Base-by-base conservation (phyloP, 495 filamentous ascomycete species). In the Neurospora sp. region DNA sequence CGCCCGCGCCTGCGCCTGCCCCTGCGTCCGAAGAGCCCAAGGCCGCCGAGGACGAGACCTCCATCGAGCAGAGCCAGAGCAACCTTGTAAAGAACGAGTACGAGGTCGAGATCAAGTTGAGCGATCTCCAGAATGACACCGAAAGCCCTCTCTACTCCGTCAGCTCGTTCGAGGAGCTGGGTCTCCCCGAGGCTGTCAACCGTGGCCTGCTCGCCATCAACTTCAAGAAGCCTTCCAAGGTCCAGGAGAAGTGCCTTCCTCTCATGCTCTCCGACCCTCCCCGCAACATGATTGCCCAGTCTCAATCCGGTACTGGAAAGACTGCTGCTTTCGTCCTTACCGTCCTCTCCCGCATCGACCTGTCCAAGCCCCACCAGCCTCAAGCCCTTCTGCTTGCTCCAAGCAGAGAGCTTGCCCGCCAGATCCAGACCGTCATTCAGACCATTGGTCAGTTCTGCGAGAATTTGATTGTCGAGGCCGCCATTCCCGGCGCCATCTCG, bases 231-330 rank as follows among this genome's bases (percentile, higher is more conserved):
- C 96, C 96, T 0, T 98, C 95, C 38, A 98, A 98, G 84, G 94
- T 99, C 78, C 96, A 99, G 82, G 96, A 97, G 81, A 90, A 89
- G 71, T 95, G 95, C 2, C 86, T 99, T 3, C 96, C 96, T 20
- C 87, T 99, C 22, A 90, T 99, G 72, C 86, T 99, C 74, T 78
- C 83, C 74, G 87, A 97, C 76, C 94, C 94, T 18, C 92, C 95
- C 0, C 87, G 84, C 53, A 98, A 98, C 81, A 90, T 98, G 85
- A 95, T 99, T 73, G 96, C 94, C 27, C 96, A 99, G 80, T 98
- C 96, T 38, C 96, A 99, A 82, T 99, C 96, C 5, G 96, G 96
- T 74, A 99, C 96, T 16, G 96, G 96, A 72, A 99, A 99, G 84
- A 99, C 96, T 10, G 96, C 96, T 40, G 96, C 96, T 40, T 99